Base-by-base conservation (phyloP, 1,284 basidiomycete genomes). In the Cutaneotrichosporon sp. region DNA sequence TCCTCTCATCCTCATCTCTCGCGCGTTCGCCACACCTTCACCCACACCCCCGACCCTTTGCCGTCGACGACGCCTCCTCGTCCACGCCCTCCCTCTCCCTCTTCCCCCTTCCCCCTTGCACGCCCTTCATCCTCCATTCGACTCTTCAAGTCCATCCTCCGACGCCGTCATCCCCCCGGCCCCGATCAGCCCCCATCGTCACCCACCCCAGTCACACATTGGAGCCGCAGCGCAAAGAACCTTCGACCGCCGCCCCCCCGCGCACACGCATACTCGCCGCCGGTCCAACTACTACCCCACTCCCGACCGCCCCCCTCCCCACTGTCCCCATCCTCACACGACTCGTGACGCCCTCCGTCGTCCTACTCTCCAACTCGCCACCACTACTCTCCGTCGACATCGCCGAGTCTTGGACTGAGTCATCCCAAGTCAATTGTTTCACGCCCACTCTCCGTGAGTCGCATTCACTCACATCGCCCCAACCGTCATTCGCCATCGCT, bases 261-360 rank as follows among this genome's bases (percentile, higher is more conserved):
- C 33, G 34, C 51, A 53, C 51, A 53, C 51, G 51, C 24, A 53
- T 34, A 24, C 56, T 33, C 47, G 43, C 52, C 52, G 38, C 42
- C 38, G 45, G 16, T 27, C 10, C 47, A 25, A 49, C 27, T 13
- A 25, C 45, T 46, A 27, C 5, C n/a, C 31, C 33, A 10, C 4
- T 9, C 24, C 33, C 20, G 16, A 18, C 31, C n/a, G 31, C 27
- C 24, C 25, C 46, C 13, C 18, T 16, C 47, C 47, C 10, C 25
- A 25, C 27, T 27, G 47, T 2, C 27, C 47, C 47, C 13, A 27
- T 50, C 18, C 25, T 50, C 47, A 9, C 25, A 13, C 47, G 8
- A n/a, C 25, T 24, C 20, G 18, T 18, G 18, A 42, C 38, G 24
- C 22, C 24, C 45, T n/a, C n/a, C n/a, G 4, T 18, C 24, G 22